phyloP scores from a whole-genome alignment of 2,329 filamentous ascomycete species.

The Orbilia blumenaviensis region DNA sequence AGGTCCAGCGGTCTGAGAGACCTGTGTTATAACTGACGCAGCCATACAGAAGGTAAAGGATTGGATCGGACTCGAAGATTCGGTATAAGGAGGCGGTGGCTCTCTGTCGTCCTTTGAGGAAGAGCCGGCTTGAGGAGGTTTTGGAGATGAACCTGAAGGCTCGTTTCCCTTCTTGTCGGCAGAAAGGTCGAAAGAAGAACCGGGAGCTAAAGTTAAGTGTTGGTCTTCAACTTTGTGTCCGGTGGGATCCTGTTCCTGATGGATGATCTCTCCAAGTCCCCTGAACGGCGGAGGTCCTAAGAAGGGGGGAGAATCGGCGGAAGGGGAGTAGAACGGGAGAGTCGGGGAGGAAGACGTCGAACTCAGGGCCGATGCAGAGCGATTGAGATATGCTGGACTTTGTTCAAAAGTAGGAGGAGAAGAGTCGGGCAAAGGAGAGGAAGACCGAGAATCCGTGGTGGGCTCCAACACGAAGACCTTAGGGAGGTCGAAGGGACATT shows the following conservation, averaged over 20 bases:
- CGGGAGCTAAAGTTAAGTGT: slow-evolving; percentile 24
- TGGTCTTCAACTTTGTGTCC: slow-evolving; percentile 35
- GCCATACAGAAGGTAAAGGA: slow-evolving; percentile 98
- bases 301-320: slow-evolving; percentile 46
- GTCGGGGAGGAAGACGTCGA: slow-evolving; percentile 39
- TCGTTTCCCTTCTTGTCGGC: slow-evolving; percentile 44
- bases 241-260: slow-evolving; percentile 47
- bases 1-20: slow-evolving; percentile 84
- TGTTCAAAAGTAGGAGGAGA: slow-evolving; percentile 42
- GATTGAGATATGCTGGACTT: slow-evolving; percentile 34
- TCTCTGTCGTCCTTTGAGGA: slow-evolving; percentile 75
- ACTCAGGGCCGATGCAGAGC: slow-evolving; percentile 39
- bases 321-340: slow-evolving; percentile 53
- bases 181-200: slow-evolving; percentile 35
- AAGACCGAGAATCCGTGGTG: slow-evolving; percentile 49
- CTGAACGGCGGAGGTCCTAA: slow-evolving; percentile 42
- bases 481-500: slow-evolving; percentile 36
- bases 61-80: slow-evolving; percentile 89
- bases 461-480: slow-evolving; percentile 52
- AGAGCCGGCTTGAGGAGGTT: slow-evolving; percentile 48
- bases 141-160: slow-evolving; percentile 34
- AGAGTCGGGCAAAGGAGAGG: slow-evolving; percentile 50
- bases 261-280: slow-evolving; percentile 53
- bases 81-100: slow-evolving; percentile 93
- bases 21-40: slow-evolving; percentile 99